Percentiles rank a stretch among this genome's conserved stretches.
phyloP scores from a whole-genome alignment of 2,329 filamentous ascomycete species.

The Dryadomyces quercivorus region DNA sequence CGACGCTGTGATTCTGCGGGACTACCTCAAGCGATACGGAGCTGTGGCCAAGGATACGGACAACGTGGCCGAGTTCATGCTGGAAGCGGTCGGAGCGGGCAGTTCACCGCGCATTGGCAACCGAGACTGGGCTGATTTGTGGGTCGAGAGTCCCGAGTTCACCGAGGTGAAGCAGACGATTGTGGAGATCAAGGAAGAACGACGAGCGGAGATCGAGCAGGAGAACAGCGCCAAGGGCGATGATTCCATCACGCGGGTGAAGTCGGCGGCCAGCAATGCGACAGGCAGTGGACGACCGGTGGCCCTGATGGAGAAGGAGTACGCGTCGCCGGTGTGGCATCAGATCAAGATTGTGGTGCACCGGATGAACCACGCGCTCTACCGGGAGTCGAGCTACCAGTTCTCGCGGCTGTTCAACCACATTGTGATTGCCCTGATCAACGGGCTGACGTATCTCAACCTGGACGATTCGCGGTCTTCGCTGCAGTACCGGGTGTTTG shows the following conservation, averaged over 20 bases:
- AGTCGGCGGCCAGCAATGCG: slow-evolving; percentile 27
- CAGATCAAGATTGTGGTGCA: slow-evolving; percentile 65
- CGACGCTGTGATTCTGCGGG: slow-evolving; percentile 58
- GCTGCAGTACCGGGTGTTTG: slow-evolving; percentile 76
- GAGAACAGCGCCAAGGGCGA: not conserved
- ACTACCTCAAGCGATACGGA: slow-evolving; percentile 47
- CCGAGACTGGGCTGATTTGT: slow-evolving; percentile 70
- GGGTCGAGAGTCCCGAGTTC: slow-evolving; percentile 61
- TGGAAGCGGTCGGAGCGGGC: slow-evolving; percentile 71
- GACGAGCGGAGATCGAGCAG: slow-evolving; percentile 24
- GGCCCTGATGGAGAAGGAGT: slow-evolving; percentile 48
- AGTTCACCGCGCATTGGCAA: slow-evolving; percentile 59
- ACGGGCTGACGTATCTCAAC: slow-evolving; percentile 67
- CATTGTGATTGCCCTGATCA: slow-evolving; percentile 63
- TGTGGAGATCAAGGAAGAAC: slow-evolving; percentile 48
- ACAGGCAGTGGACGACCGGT: slow-evolving; percentile 9
- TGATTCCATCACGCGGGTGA: not conserved
- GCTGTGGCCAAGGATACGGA: slow-evolving; percentile 43
- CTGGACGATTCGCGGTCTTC: slow-evolving; percentile 64
- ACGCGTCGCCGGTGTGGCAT: slow-evolving; percentile 66
- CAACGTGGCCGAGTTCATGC: slow-evolving; percentile 67
- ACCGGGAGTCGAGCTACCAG: slow-evolving; percentile 78
- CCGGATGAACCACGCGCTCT: slow-evolving; percentile 68
- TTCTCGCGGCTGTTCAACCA: slow-evolving; percentile 84
- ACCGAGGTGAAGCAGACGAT: slow-evolving; percentile 56